These are phyloP conservation scores for Neofusicoccum parvum DNA, from an alignment of 2,329 filamentous ascomycete genomes.

Conservation along the genomic window DNA sequence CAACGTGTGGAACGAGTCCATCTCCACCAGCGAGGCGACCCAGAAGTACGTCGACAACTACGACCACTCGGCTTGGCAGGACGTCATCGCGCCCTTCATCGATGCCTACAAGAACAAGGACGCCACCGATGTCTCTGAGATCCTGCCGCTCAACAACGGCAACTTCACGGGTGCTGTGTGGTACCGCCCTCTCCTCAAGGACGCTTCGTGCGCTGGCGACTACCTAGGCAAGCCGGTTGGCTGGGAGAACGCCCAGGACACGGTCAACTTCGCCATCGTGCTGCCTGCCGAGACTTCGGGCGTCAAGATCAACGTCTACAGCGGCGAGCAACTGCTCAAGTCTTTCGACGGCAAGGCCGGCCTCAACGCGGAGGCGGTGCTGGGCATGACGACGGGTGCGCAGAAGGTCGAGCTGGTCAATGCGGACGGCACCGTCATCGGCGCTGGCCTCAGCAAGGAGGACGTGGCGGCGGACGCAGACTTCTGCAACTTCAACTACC, in stretches of 20 bases:
- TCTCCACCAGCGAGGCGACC: constrained; percentile 27
- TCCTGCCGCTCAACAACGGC: constrained; percentile 4
- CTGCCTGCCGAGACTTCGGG: background rate
- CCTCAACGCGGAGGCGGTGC: constrained; percentile 2
- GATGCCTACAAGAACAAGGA: constrained; percentile 39
- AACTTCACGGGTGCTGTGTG: constrained; percentile 14
- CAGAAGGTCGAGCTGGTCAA: constrained; percentile 2
- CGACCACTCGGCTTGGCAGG: constrained; percentile 40
- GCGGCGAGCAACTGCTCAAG: background rate
- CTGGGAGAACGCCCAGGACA: constrained; percentile 16
- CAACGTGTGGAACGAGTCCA: constrained; percentile 40
- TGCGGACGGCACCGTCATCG: background rate
- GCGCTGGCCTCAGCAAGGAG: background rate
- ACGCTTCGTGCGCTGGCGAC: background rate
- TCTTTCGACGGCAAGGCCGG: constrained; percentile 12
- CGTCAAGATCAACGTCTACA: constrained; percentile 10
- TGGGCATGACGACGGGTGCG: constrained; percentile 4
- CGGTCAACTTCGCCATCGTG: constrained; percentile 14
- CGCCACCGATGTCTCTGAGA: constrained; percentile 19
- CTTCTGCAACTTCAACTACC: constrained; percentile 20
- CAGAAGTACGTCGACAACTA: constrained; percentile 33
- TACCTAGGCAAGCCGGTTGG: constrained; percentile 9
- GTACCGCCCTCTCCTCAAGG: constrained; percentile 18
- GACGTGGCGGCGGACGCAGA: constrained; percentile 12
- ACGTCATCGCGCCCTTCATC: constrained; percentile 41